These are phyloP conservation scores for Solanum gandarillasii DNA, from an alignment of 257 asterid genomes.

Conservation along the genomic window DNA sequence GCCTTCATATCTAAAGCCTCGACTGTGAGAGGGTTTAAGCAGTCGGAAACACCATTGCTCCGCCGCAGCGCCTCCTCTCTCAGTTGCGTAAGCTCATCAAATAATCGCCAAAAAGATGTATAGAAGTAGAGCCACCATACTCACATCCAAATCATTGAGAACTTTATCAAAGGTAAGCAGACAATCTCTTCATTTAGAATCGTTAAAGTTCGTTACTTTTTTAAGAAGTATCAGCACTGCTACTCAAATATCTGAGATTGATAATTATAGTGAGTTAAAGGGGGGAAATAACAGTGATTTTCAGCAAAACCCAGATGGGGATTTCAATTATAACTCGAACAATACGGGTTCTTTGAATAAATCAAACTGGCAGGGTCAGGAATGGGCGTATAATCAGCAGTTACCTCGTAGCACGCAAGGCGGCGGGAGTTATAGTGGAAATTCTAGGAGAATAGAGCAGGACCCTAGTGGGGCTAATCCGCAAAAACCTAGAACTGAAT, in stretches of 20 bases:
- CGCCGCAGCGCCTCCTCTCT: neutral
- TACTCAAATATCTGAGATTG: constrained; percentile 31
- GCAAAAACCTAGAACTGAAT: neutral
- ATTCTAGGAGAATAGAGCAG: neutral
- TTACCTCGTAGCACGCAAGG: neutral
- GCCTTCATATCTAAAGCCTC: neutral
- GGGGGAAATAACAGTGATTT: constrained; percentile 4
- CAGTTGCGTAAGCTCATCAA: neutral
- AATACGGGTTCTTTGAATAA: neutral
- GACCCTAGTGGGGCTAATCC: neutral
- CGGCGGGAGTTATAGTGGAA: neutral
- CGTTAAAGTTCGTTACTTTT: constrained; percentile 5
- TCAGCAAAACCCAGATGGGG: constrained; percentile 17
- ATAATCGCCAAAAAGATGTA: constrained; percentile 28
- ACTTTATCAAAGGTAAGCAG: constrained; percentile 30
- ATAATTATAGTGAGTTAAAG: constrained; percentile 19
- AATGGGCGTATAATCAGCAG: neutral
- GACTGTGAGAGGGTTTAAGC: neutral
- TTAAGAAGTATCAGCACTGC: constrained; percentile 29
- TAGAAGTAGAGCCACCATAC: constrained; percentile 26
- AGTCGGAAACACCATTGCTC: neutral
- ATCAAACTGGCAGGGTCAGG: neutral
- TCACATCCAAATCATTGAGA: constrained; percentile 24
- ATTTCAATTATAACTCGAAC: constrained; percentile 3
- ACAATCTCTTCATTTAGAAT: constrained; percentile 1